These are phyloP conservation scores for Stachybotrys echinatus DNA, from an alignment of 2,329 filamentous ascomycete genomes.

Conservation along the genomic window DNA sequence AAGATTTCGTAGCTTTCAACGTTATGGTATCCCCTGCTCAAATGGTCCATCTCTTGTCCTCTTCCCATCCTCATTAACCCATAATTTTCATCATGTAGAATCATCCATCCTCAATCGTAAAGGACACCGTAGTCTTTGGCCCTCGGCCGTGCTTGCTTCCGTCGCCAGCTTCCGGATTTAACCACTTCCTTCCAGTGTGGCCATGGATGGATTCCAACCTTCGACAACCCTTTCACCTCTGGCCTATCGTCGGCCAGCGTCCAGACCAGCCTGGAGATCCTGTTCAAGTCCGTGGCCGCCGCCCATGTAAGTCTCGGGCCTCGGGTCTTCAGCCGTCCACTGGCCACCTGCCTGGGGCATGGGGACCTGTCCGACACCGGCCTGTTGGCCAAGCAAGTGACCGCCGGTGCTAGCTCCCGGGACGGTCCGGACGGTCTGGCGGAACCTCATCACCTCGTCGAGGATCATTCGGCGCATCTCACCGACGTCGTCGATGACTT, in stretches of 20 bases:
- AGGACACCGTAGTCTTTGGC: too few species aligned
- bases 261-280: slow-evolving; percentile 47
- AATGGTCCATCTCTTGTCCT: background rate
- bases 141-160: too few species aligned
- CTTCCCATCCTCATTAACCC: background rate
- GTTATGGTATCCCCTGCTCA: background rate
- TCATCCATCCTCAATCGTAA: too few species aligned
- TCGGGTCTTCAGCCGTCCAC: slow-evolving; percentile 56
- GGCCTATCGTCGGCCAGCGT: slow-evolving; percentile 12
- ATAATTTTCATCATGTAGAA: background rate
- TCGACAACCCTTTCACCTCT: slow-evolving; percentile 1
- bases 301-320: slow-evolving; percentile 52
- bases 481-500: slow-evolving; percentile 89
- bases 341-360: slow-evolving; percentile 45
- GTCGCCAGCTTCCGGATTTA: too few species aligned
- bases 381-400: slow-evolving; percentile 29
- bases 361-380: slow-evolving; percentile 40
- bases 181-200: too few species aligned
- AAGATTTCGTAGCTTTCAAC: background rate
- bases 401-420: slow-evolving; percentile 30
- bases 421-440: slow-evolving; percentile 52
- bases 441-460: slow-evolving; percentile 87
- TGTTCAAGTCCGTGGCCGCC: slow-evolving; percentile 49
- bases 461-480: slow-evolving; percentile 98
- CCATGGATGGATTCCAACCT: too few species aligned